phyloP scores from a whole-genome alignment of 441 rosid genomes.

The Pelargonium myrrhifolium region DNA sequence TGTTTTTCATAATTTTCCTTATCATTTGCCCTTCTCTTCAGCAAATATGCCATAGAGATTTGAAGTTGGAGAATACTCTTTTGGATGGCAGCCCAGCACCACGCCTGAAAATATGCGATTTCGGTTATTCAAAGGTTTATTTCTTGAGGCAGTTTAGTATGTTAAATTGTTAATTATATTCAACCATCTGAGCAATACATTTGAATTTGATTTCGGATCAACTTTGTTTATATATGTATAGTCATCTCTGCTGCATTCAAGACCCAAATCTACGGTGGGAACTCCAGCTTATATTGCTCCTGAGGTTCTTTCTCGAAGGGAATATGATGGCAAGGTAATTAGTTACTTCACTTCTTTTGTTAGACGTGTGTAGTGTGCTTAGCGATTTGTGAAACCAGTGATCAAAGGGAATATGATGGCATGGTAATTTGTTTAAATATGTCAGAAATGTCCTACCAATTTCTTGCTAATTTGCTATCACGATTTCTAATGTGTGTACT shows the following conservation, averaged over 20 bases:
- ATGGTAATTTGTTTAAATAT: no score
- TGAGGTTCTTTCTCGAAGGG: slow-evolving; percentile 84
- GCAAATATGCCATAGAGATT: slow-evolving; percentile 40
- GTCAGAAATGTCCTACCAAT: no score
- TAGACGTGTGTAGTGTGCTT: background rate
- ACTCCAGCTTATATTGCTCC: slow-evolving; percentile 99
- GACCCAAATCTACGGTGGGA: slow-evolving; percentile 98
- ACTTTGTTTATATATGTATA: slow-evolving; percentile 30
- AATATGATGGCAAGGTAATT: slow-evolving; percentile 86
- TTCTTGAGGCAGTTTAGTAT: background rate
- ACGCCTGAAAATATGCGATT: slow-evolving; percentile 35
- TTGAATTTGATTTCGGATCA: background rate
- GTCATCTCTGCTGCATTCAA: slow-evolving; percentile 94
- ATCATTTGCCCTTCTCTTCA: background rate
- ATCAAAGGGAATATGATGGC: no score
- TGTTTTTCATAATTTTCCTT: background rate
- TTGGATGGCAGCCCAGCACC: slow-evolving; percentile 42
- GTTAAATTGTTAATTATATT: background rate
- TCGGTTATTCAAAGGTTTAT: slow-evolving; percentile 34
- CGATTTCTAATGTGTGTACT: no score
- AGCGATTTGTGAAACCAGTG: background rate
- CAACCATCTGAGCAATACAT: background rate
- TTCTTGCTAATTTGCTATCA: no score
- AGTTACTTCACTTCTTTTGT: background rate
- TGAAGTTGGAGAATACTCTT: slow-evolving; percentile 36